Evolutionary conservation across 768 basidiomycete species (phyloP), one percentile per base, ranked within the genome.

Genomic region (Epithele typhae): DNA sequence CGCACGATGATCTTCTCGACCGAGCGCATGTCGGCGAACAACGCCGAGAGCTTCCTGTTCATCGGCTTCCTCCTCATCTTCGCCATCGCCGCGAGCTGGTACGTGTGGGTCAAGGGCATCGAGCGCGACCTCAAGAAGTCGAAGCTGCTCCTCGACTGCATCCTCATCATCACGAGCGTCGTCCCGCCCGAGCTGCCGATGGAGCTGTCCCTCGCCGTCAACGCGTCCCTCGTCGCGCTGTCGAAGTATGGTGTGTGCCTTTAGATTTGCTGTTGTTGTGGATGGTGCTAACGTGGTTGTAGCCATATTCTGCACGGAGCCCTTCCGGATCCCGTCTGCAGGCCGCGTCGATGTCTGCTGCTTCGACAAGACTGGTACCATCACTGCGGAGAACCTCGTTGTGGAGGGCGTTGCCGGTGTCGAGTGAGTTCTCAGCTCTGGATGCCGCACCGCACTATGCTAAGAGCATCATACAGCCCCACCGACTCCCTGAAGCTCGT

Each of bases 231-330:
- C 14, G 92, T 96, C 18, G 93, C 96, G 0, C 66, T 98, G 34
- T 92, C 90, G 36, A 99, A 96, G 66, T 92, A 74, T 62, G 86
- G 93, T 94, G 54, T 15, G 86, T 72, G 11, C 11, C 11, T 1
- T 17, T 7, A 17, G 25, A 12, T 2, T 2, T 10, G 17, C 5
- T n/a, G 27, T 10, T 7, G 30, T 9, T 34, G 19, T 25, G 12
- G 7, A 9, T 14, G 7, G 19, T 27, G 35, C 17, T 38, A 27
- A 40, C 15, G 23, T 21, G n/a, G 2, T 7, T 22, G 19, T 25
- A 96, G 95, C 95, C 6, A 99, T 98, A 48, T 99, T 94, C 70
- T 98, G 96, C 63, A 99, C 96, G 15, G 96, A 99, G 59, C 96
- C 96, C 1, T 98, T 99, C 81, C 82, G 96, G 18, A 99, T 98